phyloP scores from a whole-genome alignment of 768 basidiomycete species.

The Leucocoprinus birnbaumii region DNA sequence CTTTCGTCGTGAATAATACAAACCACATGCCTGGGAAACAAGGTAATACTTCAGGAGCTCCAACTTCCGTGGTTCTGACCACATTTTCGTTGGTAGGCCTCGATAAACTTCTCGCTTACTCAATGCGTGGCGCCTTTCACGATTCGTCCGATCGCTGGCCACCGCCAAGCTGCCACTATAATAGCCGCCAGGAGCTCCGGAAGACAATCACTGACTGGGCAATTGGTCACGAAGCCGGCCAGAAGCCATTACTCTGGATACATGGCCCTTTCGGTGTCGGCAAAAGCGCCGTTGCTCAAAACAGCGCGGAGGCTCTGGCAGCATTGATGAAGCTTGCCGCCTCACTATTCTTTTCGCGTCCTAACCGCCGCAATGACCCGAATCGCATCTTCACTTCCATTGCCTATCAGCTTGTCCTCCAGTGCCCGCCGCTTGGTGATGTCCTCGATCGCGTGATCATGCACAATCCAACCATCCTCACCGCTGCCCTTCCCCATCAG shows the following conservation, averaged over 20 bases:
- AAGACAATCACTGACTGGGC: no score
- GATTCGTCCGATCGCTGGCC: no score
- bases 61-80: no score
- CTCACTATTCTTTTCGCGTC: slow-evolving; percentile 10
- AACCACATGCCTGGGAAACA: no score
- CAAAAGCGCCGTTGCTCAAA: slow-evolving; percentile 11
- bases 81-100: no score
- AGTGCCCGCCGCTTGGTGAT: background rate
- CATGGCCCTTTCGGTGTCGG: slow-evolving; percentile 7
- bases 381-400: slow-evolving; percentile 3
- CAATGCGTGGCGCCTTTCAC: no score
- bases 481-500: background rate
- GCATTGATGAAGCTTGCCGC: background rate
- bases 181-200: no score
- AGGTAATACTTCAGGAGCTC: no score
- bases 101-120: no score
- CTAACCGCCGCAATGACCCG: background rate
- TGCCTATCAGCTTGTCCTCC: slow-evolving; percentile 2
- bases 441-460: background rate
- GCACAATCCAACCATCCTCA: background rate
- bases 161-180: no score
- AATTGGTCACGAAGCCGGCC: no score
- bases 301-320: background rate
- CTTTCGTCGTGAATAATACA: no score
- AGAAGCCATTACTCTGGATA: slow-evolving; percentile 1